Evolutionary conservation across 768 basidiomycete genomes (phyloP).

Genomic region (Zangia roseola): DNA sequence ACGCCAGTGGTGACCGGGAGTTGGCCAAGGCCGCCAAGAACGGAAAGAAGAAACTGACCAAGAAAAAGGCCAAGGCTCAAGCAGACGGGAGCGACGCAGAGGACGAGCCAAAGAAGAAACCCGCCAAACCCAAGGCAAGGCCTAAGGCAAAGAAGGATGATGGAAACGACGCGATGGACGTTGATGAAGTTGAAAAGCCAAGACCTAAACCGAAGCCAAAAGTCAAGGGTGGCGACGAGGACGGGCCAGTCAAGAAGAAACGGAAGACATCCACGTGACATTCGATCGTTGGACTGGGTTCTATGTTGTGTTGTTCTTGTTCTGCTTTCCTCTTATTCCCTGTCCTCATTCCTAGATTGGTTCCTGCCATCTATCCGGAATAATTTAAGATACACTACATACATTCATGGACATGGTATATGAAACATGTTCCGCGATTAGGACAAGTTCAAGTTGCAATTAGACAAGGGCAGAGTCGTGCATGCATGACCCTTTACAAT

Average conservation of each 20-base stretch:
- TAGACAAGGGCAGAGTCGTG: background rate
- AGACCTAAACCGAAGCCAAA: conserved; percentile 39
- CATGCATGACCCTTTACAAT: background rate
- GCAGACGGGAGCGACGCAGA: conserved; percentile 43
- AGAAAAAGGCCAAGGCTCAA: conserved; percentile 44
- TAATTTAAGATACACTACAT: conserved; percentile 23
- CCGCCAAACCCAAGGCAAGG: conserved; percentile 43
- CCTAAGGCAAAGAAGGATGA: conserved; percentile 40
- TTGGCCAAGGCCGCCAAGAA: conserved; percentile 42
- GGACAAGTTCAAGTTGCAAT: conserved; percentile 8
- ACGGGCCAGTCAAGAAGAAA: conserved; percentile 75
- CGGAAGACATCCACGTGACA: conserved; percentile 50
- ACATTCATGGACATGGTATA: conserved; percentile 18
- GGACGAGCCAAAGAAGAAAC: conserved; percentile 50
- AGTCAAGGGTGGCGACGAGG: conserved; percentile 37
- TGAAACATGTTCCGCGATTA: conserved; percentile 6
- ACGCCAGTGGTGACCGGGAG: conserved; percentile 78
- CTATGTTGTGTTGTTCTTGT: background rate
- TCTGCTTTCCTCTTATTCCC: background rate
- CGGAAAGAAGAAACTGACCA: conserved; percentile 37
- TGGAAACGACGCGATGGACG: conserved; percentile 49
- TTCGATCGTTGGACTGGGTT: background rate
- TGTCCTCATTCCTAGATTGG: background rate
- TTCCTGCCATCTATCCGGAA: conserved; percentile 10
- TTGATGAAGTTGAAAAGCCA: conserved; percentile 40